phyloP scores from a whole-genome alignment of 208 protist genomes.

The Histomonas meleagridis region DNA sequence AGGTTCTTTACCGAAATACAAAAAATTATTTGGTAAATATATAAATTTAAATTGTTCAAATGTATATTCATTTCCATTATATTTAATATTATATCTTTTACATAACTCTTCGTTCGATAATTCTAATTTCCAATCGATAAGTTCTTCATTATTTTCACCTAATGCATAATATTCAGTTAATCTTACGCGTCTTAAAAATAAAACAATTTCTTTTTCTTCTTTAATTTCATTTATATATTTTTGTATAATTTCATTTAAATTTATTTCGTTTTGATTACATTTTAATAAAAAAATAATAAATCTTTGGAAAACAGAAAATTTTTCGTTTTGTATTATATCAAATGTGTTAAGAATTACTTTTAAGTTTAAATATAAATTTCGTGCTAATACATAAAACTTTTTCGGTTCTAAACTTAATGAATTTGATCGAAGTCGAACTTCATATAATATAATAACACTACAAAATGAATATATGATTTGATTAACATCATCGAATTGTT shows the following conservation, averaged over 20 bases:
- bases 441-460: not conserved
- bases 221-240: too few relatives aligned
- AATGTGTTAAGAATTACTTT: too few relatives aligned
- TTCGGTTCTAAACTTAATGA: not conserved
- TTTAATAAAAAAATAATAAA: too few relatives aligned
- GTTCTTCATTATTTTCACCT: not conserved
- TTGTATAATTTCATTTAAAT: too few relatives aligned
- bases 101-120: not conserved
- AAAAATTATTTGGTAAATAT: too few relatives aligned
- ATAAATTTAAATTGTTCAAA: too few relatives aligned
- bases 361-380: not conserved
- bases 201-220: not conserved
- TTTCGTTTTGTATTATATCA: too few relatives aligned
- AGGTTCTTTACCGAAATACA: too few relatives aligned
- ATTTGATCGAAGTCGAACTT: not conserved
- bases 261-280: too few relatives aligned
- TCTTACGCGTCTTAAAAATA: not conserved
- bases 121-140: not conserved
- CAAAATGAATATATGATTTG: not conserved
- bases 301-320: too few relatives aligned
- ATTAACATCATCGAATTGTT: not conserved
- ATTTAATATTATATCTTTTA: not conserved
- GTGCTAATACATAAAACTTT: not conserved
- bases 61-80: not conserved
- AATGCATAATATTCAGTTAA: not conserved